These are phyloP conservation scores for Myxozyma kluyveri DNA, from an alignment of 805 yeast species.

Conservation along the genomic window DNA sequence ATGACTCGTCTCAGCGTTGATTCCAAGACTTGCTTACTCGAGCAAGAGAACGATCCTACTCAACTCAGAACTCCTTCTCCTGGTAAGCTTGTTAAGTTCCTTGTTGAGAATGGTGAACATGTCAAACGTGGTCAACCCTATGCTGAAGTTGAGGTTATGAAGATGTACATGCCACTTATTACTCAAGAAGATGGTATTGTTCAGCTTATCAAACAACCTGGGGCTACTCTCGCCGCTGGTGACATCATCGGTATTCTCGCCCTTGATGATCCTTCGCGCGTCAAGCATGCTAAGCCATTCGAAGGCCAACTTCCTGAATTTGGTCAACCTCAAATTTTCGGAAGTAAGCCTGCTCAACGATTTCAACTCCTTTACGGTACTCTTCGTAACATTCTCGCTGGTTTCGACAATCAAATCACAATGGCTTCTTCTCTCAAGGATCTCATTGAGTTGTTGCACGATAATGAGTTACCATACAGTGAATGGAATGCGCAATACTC, in stretches of 20 bases:
- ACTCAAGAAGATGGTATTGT: slow-evolving; percentile 92
- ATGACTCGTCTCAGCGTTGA: slow-evolving; percentile 95
- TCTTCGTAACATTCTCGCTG: slow-evolving; percentile 75
- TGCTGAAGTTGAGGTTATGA: slow-evolving; percentile 99
- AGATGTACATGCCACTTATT: slow-evolving; percentile 97
- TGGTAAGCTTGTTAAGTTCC: slow-evolving; percentile 89
- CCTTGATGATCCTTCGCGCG: slow-evolving; percentile 94
- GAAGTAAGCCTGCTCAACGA: slow-evolving; percentile 78
- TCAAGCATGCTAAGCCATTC: slow-evolving; percentile 91
- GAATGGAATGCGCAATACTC: slow-evolving; percentile 86
- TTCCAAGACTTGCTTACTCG: slow-evolving; percentile 89
- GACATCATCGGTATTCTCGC: slow-evolving; percentile 93
- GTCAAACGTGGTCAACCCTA: slow-evolving; percentile 86
- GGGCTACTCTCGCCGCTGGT: slow-evolving; percentile 95
- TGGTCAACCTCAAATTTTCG: slow-evolving; percentile 79
- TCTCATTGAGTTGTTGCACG: slow-evolving; percentile 68
- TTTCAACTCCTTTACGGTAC: slow-evolving; percentile 58
- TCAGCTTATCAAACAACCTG: slow-evolving; percentile 94
- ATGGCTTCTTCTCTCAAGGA: slow-evolving; percentile 78
- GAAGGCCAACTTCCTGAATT: slow-evolving; percentile 89
- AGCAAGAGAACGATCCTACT: slow-evolving; percentile 96
- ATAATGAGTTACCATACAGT: slow-evolving; percentile 83
- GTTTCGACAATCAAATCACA: slow-evolving; percentile 93
- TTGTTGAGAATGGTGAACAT: slow-evolving; percentile 95
- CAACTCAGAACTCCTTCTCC: slow-evolving; percentile 98